Evolutionary conservation across 768 basidiomycete genomes (phyloP).

Genomic region (Kwoniella heveanensis): DNA sequence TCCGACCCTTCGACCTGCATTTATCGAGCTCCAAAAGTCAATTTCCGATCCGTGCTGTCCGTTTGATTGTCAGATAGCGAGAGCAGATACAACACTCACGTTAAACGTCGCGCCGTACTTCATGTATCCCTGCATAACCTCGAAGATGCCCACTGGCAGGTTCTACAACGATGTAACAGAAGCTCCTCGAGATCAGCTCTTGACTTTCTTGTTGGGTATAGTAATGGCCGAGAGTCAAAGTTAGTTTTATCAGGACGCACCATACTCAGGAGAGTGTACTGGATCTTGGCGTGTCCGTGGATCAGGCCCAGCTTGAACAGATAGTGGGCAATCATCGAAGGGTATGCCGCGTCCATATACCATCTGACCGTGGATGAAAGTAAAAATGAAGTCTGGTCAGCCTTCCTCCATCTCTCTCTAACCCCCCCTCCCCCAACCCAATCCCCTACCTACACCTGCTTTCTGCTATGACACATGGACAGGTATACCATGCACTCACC

Average conservation of each 20-base stretch:
- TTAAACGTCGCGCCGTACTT: conserved; percentile 85
- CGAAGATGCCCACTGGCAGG: conserved; percentile 81
- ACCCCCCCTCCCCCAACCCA: too few relatives aligned
- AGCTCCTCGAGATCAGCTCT: not conserved
- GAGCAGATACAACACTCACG: conserved; percentile 56
- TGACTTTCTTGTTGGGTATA: too few relatives aligned
- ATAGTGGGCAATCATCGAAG: conserved; percentile 82
- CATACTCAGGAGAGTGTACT: conserved; percentile 90
- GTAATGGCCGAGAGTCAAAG: too few relatives aligned
- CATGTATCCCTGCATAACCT: conserved; percentile 90
- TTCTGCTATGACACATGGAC: not conserved
- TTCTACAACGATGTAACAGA: conserved; percentile 36
- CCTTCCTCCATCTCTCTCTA: too few relatives aligned
- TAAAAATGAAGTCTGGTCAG: conserved; percentile 64
- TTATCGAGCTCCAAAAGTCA: too few relatives aligned
- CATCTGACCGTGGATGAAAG: conserved; percentile 19
- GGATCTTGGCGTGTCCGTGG: conserved; percentile 91
- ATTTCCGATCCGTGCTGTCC: not conserved
- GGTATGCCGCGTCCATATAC: conserved; percentile 66
- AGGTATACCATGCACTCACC: conserved; percentile 43
- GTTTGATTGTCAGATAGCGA: not conserved
- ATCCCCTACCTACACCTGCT: too few relatives aligned
- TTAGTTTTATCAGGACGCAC: too few relatives aligned
- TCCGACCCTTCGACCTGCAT: conserved; percentile 47
- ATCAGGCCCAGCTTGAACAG: conserved; percentile 92